Evolutionary conservation across 352 stramenopile species (phyloP), one percentile per base, ranked within the genome.

Genomic region (Phytopythium boreale): DNA sequence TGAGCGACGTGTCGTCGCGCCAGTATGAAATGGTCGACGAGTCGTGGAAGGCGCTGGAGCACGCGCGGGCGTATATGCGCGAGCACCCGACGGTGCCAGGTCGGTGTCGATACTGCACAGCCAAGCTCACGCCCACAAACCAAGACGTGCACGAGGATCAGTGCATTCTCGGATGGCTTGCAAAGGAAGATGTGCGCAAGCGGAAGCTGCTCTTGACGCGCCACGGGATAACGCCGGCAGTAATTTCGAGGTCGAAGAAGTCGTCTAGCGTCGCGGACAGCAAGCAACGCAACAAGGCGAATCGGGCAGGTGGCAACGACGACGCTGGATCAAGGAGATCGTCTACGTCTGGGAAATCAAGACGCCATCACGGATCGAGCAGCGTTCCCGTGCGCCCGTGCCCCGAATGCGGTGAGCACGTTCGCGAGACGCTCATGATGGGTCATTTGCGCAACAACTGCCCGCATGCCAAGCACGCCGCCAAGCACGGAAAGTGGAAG

Each of bases 11-110:
- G n/a, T 47, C 64, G 8, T 73, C 69, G 14, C 75, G 71, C 19
- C 77, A 80, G 62, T 90, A 71, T 59, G 85, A 90, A 61, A 79
- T 94, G 72, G 71, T 89, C 47, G 86, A 94, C 64, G 61, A 71
- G 6, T 83, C 79, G 31, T 94, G 84, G 84, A 70, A 70, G 19
- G 39, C 56, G 6, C 66, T 77, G 8, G 69, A 70, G 0, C 46
- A 76, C 2, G 47, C 82, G 17, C 26, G 63, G 12, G 57, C 63
- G 22, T 79, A 75, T 55, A 27, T 82, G 9, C 52, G 63, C 2
- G 49, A 62, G 1, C 72, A 80, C 49, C 71, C 77, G 12, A 7
- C 37, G 0, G 56, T 52, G 4, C 67, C 69, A 9, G 82, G 70
- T 7, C 85, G 85, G 51, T 94, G 86, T 57, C 76, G 77, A 8